These are phyloP conservation scores for Colletotrichum navitas DNA, from an alignment of 2,329 filamentous ascomycete genomes.

Conservation along the genomic window DNA sequence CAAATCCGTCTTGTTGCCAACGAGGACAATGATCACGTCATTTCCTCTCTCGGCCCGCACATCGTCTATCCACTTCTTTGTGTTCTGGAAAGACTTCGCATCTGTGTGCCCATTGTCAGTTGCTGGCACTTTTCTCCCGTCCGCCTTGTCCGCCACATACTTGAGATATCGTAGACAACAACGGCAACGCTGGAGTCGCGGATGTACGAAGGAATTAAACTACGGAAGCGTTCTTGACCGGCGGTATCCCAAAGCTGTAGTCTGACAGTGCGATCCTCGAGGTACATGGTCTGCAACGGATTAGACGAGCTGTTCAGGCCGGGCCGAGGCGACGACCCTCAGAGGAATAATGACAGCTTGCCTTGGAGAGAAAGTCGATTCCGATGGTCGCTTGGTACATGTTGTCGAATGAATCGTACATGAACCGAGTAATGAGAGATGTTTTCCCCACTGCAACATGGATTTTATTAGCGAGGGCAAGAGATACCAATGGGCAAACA, in stretches of 20 bases:
- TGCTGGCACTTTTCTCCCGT: neutral
- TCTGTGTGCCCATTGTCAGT: slow-evolving; percentile 59
- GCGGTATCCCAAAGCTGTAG: slow-evolving; percentile 99
- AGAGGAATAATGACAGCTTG: slow-evolving; percentile 54
- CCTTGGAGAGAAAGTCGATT: slow-evolving; percentile 99
- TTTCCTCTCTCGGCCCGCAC: slow-evolving; percentile 96
- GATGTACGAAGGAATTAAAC: slow-evolving; percentile 97
- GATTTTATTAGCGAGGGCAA: slow-evolving; percentile 11
- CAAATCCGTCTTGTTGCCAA: slow-evolving; percentile 99
- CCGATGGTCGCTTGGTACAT: slow-evolving; percentile 99
- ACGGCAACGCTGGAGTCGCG: slow-evolving; percentile 98
- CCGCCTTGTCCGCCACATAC: slow-evolving; percentile 57
- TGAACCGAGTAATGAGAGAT: slow-evolving; percentile 97
- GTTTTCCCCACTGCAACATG: slow-evolving; percentile 88
- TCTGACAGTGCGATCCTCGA: slow-evolving; percentile 97
- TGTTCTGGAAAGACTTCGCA: slow-evolving; percentile 98
- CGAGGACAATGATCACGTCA: slow-evolving; percentile 98
- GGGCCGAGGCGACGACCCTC: neutral
- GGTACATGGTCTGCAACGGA: slow-evolving; percentile 88
- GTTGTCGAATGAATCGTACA: slow-evolving; percentile 99
- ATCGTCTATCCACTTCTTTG: slow-evolving; percentile 99
- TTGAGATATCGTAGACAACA: slow-evolving; percentile 98
- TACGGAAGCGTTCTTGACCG: slow-evolving; percentile 96
- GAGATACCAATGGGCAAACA: slow-evolving; percentile 27
- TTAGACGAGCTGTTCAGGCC: slow-evolving; percentile 8